Evolutionary conservation across 2,329 filamentous ascomycete genomes (phyloP).

Genomic region (Fusarium longipes): DNA sequence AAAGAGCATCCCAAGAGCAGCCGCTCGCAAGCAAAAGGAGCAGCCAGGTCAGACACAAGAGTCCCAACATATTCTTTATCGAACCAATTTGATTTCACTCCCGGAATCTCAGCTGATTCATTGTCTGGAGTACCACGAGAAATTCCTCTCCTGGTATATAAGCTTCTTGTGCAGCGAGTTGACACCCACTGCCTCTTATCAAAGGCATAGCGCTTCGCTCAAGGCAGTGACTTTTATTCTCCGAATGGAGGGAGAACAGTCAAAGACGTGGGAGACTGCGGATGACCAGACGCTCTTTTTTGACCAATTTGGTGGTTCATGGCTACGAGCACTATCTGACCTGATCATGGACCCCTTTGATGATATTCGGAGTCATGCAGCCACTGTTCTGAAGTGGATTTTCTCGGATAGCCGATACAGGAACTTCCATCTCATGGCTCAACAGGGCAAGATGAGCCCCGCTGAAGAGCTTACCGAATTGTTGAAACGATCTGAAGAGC

Average conservation of each 20-base stretch:
- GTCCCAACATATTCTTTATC: slow-evolving; percentile 51
- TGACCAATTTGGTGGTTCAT: slow-evolving; percentile 58
- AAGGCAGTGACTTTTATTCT: slow-evolving; percentile 76
- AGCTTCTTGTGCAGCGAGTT: slow-evolving; percentile 79
- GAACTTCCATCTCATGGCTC: slow-evolving; percentile 38
- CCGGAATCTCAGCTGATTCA: slow-evolving; percentile 53
- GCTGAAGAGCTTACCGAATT: slow-evolving; percentile 58
- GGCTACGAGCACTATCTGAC: slow-evolving; percentile 77
- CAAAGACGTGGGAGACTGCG: slow-evolving; percentile 53
- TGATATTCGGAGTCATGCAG: slow-evolving; percentile 77
- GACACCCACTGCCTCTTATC: slow-evolving; percentile 85
- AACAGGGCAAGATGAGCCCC: slow-evolving; percentile 25
- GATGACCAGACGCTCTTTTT: slow-evolving; percentile 56
- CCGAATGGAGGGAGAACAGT: slow-evolving; percentile 72
- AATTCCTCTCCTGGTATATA: slow-evolving; percentile 81
- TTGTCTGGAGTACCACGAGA: slow-evolving; percentile 63
- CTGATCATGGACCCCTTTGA: slow-evolving; percentile 91
- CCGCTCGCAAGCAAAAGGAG: slow-evolving; percentile 52
- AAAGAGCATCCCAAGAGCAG: slow-evolving; percentile 55
- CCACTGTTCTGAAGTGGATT: slow-evolving; percentile 61
- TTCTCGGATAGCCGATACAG: slow-evolving; percentile 55
- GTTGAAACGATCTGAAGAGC: slow-evolving; percentile 63
- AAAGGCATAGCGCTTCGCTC: slow-evolving; percentile 84
- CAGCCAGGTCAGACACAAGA: slow-evolving; percentile 24
- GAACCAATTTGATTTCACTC: slow-evolving; percentile 54